phyloP scores from a whole-genome alignment of 768 basidiomycete genomes.

The Lyophyllum semitale region DNA sequence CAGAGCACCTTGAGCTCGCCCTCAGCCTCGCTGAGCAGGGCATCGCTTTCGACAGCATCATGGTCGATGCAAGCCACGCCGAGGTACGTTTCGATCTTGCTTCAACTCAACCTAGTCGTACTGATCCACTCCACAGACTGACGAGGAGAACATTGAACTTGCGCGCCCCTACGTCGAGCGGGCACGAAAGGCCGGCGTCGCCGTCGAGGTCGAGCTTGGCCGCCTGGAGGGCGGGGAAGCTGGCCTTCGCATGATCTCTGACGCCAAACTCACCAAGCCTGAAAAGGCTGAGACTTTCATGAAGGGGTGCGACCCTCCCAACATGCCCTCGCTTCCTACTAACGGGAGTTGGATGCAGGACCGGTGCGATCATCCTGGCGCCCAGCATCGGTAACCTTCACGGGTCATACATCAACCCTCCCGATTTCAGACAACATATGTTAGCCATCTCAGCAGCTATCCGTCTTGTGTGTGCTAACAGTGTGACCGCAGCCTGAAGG shows the following conservation, averaged over 20 bases:
- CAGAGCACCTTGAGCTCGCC: slow-evolving; percentile 46
- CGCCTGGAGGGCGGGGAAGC: slow-evolving; percentile 51
- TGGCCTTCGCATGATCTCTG: slow-evolving; percentile 47
- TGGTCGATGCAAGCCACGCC: slow-evolving; percentile 53
- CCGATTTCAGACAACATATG: slow-evolving; percentile 48
- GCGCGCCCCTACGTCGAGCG: slow-evolving; percentile 47
- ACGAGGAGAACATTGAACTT: slow-evolving; percentile 47
- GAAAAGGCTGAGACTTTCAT: slow-evolving; percentile 45
- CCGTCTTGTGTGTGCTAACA: not conserved
- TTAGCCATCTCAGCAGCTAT: too few species aligned
- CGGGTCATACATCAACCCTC: slow-evolving; percentile 45
- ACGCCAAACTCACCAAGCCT: slow-evolving; percentile 46
- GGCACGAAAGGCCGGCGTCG: slow-evolving; percentile 38
- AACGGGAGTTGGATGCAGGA: slow-evolving; percentile 34
- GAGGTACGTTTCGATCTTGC: slow-evolving; percentile 34
- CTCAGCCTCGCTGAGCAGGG: slow-evolving; percentile 46
- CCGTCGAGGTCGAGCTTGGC: slow-evolving; percentile 50
- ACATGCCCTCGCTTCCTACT: not conserved
- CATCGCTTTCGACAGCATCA: slow-evolving; percentile 49
- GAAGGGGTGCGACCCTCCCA: slow-evolving; percentile 28
- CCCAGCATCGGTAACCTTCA: slow-evolving; percentile 52
- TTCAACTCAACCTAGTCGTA: not conserved
- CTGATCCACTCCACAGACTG: slow-evolving; percentile 30
- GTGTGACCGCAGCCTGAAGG: slow-evolving; percentile 30
- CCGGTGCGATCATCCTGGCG: slow-evolving; percentile 45